Percentiles rank a stretch among this genome's conserved stretches.
Evolutionary conservation across 2,329 filamentous ascomycete genomes (phyloP).

Genomic region (Coniochaeta hoffmannii): DNA sequence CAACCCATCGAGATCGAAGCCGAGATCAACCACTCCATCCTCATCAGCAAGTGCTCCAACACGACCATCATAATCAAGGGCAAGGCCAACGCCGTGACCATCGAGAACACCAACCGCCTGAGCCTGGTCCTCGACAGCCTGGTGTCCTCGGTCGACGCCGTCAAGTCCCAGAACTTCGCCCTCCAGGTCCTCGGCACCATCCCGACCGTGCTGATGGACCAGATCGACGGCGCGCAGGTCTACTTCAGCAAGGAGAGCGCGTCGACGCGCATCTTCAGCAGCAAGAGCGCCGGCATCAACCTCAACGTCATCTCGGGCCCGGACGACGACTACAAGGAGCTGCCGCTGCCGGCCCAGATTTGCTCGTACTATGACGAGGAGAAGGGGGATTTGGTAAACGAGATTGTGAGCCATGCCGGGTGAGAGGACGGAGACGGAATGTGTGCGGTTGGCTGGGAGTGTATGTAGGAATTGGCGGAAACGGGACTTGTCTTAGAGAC

Average conservation of each 20-base stretch:
- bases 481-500: neutral
- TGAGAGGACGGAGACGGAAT: slow-evolving; percentile 30
- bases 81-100: slow-evolving; percentile 93
- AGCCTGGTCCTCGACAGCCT: slow-evolving; percentile 85
- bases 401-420: slow-evolving; percentile 93
- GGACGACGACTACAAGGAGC: slow-evolving; percentile 79
- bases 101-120: slow-evolving; percentile 81
- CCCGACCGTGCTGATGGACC: slow-evolving; percentile 84
- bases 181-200: slow-evolving; percentile 83
- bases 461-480: neutral
- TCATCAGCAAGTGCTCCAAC: slow-evolving; percentile 88
- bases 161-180: slow-evolving; percentile 91
- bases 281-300: slow-evolving; percentile 83
- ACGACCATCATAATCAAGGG: slow-evolving; percentile 82
- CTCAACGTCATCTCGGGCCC: slow-evolving; percentile 67
- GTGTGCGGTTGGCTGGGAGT: neutral
- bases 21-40: slow-evolving; percentile 75
- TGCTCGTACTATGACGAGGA: slow-evolving; percentile 63
- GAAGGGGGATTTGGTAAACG: slow-evolving; percentile 72
- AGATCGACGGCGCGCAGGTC: slow-evolving; percentile 82
- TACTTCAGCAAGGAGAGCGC: slow-evolving; percentile 79
- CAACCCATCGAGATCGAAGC: slow-evolving; percentile 76
- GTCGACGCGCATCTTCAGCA: slow-evolving; percentile 76
- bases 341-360: slow-evolving; percentile 84
- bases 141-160: slow-evolving; percentile 85